Evolutionary conservation across 768 basidiomycete species (phyloP).

Genomic region (Tephrocybe rancida): DNA sequence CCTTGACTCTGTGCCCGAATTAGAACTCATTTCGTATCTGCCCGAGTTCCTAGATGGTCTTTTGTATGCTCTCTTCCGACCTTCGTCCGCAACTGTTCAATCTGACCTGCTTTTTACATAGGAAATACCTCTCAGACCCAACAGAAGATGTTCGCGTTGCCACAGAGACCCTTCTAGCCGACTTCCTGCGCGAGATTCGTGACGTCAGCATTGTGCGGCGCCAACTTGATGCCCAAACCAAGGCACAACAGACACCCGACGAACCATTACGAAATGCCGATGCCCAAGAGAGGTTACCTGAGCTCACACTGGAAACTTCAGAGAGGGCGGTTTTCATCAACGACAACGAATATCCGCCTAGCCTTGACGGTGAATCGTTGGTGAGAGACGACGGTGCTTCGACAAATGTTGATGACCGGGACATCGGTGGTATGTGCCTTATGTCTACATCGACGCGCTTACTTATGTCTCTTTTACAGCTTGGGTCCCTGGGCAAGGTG

Average conservation of each 20-base stretch:
- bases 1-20: constrained; percentile 93
- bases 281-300: constrained; percentile 54
- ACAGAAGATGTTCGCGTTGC: constrained; percentile 91
- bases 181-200: constrained; percentile 89
- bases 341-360: constrained; percentile 47
- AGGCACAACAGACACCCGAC: constrained; percentile 37
- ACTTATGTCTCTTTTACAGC: constrained; percentile 40
- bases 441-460: constrained; percentile 1
- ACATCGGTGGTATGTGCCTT: constrained; percentile 58
- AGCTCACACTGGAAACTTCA: constrained; percentile 56
- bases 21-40: constrained; percentile 92
- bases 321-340: constrained; percentile 62
- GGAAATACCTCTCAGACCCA: constrained; percentile 95
- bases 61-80: constrained; percentile 59
- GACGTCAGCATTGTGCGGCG: constrained; percentile 80
- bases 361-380: constrained; percentile 41
- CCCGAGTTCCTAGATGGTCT: constrained; percentile 95
- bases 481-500: constrained; percentile 94
- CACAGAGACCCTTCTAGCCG: constrained; percentile 86
- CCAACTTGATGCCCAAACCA: constrained; percentile 58
- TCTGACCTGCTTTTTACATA: constrained; percentile 29
- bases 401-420: constrained; percentile 52
- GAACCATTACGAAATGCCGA: constrained; percentile 48
- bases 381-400: constrained; percentile 46
- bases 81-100: constrained; percentile 3